Evolutionary conservation across 2,329 filamentous ascomycete genomes (phyloP), one percentile per base, ranked within the genome.

Genomic region (Fusarium continuum): DNA sequence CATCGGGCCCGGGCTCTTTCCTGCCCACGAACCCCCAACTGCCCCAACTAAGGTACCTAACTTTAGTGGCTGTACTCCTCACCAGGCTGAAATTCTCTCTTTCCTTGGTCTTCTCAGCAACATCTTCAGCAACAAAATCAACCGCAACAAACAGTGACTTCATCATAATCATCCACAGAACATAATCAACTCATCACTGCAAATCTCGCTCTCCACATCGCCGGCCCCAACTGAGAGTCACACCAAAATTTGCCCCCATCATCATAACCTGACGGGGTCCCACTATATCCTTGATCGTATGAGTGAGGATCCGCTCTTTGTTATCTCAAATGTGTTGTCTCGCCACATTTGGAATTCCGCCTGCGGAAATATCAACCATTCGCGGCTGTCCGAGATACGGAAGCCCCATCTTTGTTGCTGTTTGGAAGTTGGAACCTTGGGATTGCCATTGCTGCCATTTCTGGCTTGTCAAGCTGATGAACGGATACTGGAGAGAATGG

Each of bases 251-350:
- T 43, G 55, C 56, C 55, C 56, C 40, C 31, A 43, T 47, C 55
- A 47, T 61, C 35, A 55, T 55, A 60, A 60, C 56, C 40, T 55
- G 56, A 38, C 25, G 22, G 40, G n/a, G 48, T 45, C 19, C 56
- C 55, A 60, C 55, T 35, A 13, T 35, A 60, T 60, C 56, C 55
- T 55, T 60, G 56, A 60, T 60, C 56, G 56, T 61, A 60, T 60
- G 56, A 61, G 55, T 28, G 28, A 46, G 29, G 55, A 39, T 53
- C 55, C 55, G 40, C 49, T 45, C 8, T 45, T 29, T 26, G 14
- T 11, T 31, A 44, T 32, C 28, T 20, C 40, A 31, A n/a, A 39
- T 25, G 17, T 41, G 16, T 40, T 17, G 39, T 60, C 47, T 60
- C 47, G 47, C 55, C 55, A 60, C 55, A n/a, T 19, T 58, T 8